Evolutionary conservation across 2,329 filamentous ascomycete genomes (phyloP), one percentile per base, ranked within the genome.

Genomic region (Talaromyces verruculosus): DNA sequence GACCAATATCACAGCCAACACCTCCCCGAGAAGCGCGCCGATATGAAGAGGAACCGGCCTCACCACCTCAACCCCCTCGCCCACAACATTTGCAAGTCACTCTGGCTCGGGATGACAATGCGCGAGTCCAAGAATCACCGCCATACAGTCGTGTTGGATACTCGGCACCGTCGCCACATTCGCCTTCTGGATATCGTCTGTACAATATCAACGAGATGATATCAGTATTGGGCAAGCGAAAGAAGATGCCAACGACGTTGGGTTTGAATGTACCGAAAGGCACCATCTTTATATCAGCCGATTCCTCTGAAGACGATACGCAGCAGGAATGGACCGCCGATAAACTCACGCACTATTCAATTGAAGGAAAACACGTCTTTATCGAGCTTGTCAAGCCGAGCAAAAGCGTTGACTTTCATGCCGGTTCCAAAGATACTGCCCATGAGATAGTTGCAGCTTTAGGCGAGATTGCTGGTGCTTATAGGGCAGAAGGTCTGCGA

Each of bases 201-300:
- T 98, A 97, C 80, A 97, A 97, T 72, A 93, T 98, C 72, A 96
- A 93, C 75, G 94, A 98, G 79, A 97, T 97, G 91, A 88, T 97
- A 4, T 94, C 93, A n/a, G 88, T 95, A 53, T 93, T 97, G 88
- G 94, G 94, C 65, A 97, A 96, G 82, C 90, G 91, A 73, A 97
- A 97, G 83, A 98, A 98, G 81, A 95, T 97, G 91, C 93, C 94
- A 1, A 97, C 93, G n/a, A 97, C 92, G 0, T 79, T 98, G 43
- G 94, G 94, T n/a, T 90, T 98, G 74, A 97, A 98, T 75, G 84
- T 95, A 65, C 89, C 90, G 58, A 96, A 92, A 17, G 93, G 93
- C 45, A 87, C 90, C 37, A 96, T 99, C 71, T 88, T 97, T 79
- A 92, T 99, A 72, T 91, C 93, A 0, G 93, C 94, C 0, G 94